Evolutionary conservation across 208 protist species (phyloP), one percentile per base, ranked within the genome.

Genomic region (Crithidia expoeki): DNA sequence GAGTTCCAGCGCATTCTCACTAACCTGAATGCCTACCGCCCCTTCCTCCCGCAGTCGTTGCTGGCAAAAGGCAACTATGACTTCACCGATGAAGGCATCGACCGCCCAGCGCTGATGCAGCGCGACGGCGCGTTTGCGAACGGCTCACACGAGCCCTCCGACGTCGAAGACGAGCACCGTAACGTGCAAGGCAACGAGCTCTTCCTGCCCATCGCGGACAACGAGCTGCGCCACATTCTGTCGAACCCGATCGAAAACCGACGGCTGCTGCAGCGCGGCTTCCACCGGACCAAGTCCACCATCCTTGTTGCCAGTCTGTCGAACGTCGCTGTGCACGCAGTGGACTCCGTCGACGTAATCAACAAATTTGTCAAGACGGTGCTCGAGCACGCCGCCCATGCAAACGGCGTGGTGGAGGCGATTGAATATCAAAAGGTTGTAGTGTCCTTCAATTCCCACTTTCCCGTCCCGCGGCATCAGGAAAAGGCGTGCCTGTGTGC

Each of bases 391-490:
- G 81, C 67, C 23, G 44, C 42, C 27, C 33, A 23, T 46, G 57
- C 62, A 7, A 84, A 80, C 60, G 84, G 84, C 44, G 81, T 90
- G 12, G 79, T 81, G 9, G 84, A 90, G 51, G 73, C 74, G 19
- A 79, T 90, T 32, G 81, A 81, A 52, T 75, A 73, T 30, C 74
- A 79, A 28, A 79, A 65, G 23, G 61, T 90, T 0, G 57, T 80
- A 21, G 59, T 85, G 16, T 83, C 74, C 52, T 90, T 86, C 59
- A 90, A 90, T 61, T 85, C 76, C 19, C 84, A 90, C 51, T 83
- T 78, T 58, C 69, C 81, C 21, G 74, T 84, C 3, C 68, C 74
- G 36, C 79, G 84, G 40, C 84, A 90, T 74, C 72, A 86, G 52
- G 78, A 86, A 25, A 79, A 79, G 51, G 84, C 84, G 2, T 86